Base-by-base conservation (phyloP, 2,329 filamentous ascomycete species). In the Cladophialophora carrionii region DNA sequence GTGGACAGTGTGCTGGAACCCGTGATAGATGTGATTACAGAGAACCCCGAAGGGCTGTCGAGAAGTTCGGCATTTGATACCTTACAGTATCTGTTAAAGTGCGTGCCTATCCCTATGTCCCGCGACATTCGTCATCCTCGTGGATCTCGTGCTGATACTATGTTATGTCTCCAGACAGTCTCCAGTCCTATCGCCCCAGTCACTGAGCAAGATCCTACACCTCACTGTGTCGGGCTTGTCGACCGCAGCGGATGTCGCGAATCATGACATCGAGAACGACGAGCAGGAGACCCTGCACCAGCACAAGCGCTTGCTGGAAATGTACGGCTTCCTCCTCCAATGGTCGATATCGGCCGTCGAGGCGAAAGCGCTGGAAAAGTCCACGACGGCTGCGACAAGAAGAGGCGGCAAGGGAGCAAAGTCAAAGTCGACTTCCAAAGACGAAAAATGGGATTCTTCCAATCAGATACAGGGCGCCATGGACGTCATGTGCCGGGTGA, bases 311-410 rank as follows among this genome's bases (percentile, higher is more conserved):
- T 83, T 97, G 1, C 85, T 99, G 70, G 95, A 99, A 76, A 90
- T 96, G 74, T 98, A 96, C 76, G 94, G 89, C 37, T 99, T 96
- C 74, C 82, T 99, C 10, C 80, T 99, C 56, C 93, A 97, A 77
- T 99, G 95, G 96, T 91, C 92, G 6, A 90, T 98, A 69, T 90
- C 92, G 6, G 92, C 90, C n/a, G 91, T 97, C 56, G 95, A 99
- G 78, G 89, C 90, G 46, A 96, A 96, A 78, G 90, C 92, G 1
- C 90, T 92, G 53, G 95, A 98, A 78, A 98, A 96, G 78, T 88
- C 92, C 0, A 88, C 89, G 1, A 81, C 88, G 7, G 88, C 90
- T 2, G 86, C 84, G n/a, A 85, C 87, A 7, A 84, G 91, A 73
- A 84, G 91, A 73, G 90, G 89, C 62, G 86, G 88, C 61, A 93